A percentile compares a stretch with the other conserved stretches of the same genome.
phyloP scores from a whole-genome alignment of 768 basidiomycete genomes.

The Xerocomellus chrysenteron region DNA sequence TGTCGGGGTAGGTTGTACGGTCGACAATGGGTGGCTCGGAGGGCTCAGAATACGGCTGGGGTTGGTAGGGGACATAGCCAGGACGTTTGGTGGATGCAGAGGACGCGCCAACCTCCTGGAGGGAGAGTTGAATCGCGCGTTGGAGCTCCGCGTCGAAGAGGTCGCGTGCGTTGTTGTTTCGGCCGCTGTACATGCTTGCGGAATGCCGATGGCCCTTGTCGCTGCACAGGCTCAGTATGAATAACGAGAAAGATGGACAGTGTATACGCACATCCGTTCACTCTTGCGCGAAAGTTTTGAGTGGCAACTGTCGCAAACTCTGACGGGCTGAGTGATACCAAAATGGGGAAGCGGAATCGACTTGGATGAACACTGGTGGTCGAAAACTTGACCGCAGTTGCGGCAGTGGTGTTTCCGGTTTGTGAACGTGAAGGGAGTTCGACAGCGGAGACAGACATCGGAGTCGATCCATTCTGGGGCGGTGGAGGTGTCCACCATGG shows the following conservation, averaged over 20 bases:
- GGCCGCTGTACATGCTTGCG: conserved; percentile 50
- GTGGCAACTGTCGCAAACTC: conserved; percentile 91
- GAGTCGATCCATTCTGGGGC: conserved; percentile 98
- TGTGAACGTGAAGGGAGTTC: conserved; percentile 88
- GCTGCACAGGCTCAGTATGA: conserved; percentile 19
- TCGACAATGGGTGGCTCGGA: conserved; percentile 70
- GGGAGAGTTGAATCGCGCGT: conserved; percentile 87
- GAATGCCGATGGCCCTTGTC: conserved; percentile 56
- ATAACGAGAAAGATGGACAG: background rate
- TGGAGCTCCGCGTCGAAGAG: conserved; percentile 85
- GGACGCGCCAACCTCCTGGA: conserved; percentile 68
- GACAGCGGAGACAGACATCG: conserved; percentile 90
- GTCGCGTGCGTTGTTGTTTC: conserved; percentile 58
- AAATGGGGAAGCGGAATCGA: conserved; percentile 85
- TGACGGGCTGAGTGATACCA: conserved; percentile 87
- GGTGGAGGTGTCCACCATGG: conserved; percentile 87
- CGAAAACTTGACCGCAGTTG: conserved; percentile 96
- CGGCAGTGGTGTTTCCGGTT: conserved; percentile 98
- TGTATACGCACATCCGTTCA: conserved; percentile 49
- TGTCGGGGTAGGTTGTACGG: conserved; percentile 46
- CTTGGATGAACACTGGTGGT: conserved; percentile 89
- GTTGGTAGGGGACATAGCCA: conserved; percentile 69
- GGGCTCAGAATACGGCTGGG: conserved; percentile 40
- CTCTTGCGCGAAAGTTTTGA: conserved; percentile 69
- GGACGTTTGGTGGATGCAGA: conserved; percentile 48